These are phyloP conservation scores for Backusella psychrophila DNA, from an alignment of 192 early-diverging fungal genomes.

Conservation along the genomic window DNA sequence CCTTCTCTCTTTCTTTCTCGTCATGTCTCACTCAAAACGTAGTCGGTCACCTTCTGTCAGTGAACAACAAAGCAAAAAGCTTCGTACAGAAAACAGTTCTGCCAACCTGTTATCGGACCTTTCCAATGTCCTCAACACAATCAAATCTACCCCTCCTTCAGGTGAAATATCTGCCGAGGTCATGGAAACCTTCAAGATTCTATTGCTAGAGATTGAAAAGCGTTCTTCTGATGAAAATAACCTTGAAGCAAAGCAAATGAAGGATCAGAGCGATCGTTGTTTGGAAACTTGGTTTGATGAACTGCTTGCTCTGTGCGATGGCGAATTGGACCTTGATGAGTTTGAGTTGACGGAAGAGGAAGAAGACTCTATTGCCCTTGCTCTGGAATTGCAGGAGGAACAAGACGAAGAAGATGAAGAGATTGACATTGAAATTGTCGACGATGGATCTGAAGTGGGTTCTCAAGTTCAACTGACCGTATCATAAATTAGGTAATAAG, in stretches of 20 bases:
- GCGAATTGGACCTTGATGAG: conserved; percentile 21
- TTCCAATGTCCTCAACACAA: conserved; percentile 22
- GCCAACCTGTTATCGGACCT: conserved; percentile 20
- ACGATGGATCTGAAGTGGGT: conserved; percentile 7
- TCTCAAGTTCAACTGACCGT: not conserved
- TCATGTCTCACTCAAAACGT: conserved; percentile 14
- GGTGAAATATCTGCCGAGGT: conserved; percentile 34
- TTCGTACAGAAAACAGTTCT: not conserved
- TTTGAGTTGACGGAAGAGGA: conserved; percentile 23
- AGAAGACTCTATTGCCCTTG: conserved; percentile 28
- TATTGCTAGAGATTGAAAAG: conserved; percentile 35
- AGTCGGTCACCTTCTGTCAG: conserved; percentile 10
- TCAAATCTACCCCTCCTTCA: conserved; percentile 26
- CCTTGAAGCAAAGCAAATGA: conserved; percentile 23
- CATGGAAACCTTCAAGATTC: conserved; percentile 26
- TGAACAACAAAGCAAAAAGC: not conserved
- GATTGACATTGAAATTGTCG: not conserved
- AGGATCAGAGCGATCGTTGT: conserved; percentile 29
- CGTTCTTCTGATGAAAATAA: conserved; percentile 32
- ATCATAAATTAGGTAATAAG: not conserved
- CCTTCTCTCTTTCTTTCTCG: not conserved
- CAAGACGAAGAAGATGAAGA: conserved; percentile 20
- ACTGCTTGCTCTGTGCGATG: conserved; percentile 31
- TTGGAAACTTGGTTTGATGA: conserved; percentile 36
- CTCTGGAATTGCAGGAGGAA: conserved; percentile 21